phyloP scores from a whole-genome alignment of 768 basidiomycete genomes.

The Infundibulicybe gibba region DNA sequence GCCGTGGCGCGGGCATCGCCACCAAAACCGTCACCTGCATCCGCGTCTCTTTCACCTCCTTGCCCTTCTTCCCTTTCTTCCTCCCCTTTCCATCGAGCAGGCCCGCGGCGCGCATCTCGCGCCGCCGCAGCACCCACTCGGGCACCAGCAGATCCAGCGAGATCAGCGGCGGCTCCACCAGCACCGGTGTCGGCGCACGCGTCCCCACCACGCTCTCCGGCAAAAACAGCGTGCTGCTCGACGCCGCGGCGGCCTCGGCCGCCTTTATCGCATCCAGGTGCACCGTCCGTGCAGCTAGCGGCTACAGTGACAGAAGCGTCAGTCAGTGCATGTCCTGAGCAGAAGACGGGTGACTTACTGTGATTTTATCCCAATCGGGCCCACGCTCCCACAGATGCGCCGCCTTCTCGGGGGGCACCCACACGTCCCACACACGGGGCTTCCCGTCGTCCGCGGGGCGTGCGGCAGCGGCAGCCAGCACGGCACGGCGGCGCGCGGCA shows the following conservation, averaged over 20 bases:
- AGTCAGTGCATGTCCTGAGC: too few species aligned
- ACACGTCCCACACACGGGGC: background rate
- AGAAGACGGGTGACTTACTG: slow-evolving; percentile 5
- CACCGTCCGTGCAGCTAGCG: slow-evolving; percentile 5
- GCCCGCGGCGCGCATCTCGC: too few species aligned
- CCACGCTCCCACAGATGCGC: slow-evolving; percentile 7
- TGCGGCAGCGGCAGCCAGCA: slow-evolving; percentile 13
- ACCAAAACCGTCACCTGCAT: background rate
- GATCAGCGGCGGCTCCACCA: too few species aligned
- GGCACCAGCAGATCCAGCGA: too few species aligned
- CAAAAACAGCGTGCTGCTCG: too few species aligned
- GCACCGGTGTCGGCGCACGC: too few species aligned
- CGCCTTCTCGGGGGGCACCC: too few species aligned
- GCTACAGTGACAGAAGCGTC: slow-evolving; percentile 2
- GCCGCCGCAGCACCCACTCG: too few species aligned
- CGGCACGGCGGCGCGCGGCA: slow-evolving; percentile 19
- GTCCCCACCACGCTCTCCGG: too few species aligned
- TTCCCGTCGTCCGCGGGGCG: slow-evolving; percentile 6
- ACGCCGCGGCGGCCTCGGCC: too few species aligned
- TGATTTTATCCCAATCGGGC: slow-evolving; percentile 6
- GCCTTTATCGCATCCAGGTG: too few species aligned
- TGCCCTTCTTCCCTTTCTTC: background rate
- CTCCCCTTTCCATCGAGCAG: background rate
- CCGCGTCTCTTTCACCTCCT: background rate
- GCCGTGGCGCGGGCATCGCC: background rate